Evolutionary conservation across 2,329 filamentous ascomycete species (phyloP), one percentile per base, ranked within the genome.

Genomic region (Pseudopyricularia cyperi): DNA sequence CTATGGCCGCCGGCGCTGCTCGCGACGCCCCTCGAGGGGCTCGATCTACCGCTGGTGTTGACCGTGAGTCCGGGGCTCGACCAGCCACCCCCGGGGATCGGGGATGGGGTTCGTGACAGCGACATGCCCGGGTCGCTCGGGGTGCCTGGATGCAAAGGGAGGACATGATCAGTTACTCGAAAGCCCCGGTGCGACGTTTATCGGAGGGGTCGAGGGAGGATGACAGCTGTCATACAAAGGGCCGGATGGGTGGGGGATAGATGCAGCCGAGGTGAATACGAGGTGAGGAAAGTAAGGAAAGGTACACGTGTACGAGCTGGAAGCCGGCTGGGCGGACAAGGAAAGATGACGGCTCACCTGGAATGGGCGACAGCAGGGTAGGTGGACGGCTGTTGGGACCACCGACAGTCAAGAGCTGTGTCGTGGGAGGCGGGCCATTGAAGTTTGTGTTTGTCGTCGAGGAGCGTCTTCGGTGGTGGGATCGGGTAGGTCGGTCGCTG

Each of bases 21-120:
- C 24, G 59, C 69, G 63, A 67, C 75, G 66, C 61, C 68, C 64
- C 67, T 75, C 62, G 68, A 71, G 59, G 87, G 85, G 63, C 82
- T 89, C 35, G 80, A 80, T 58, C 79, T 77, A 55, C 84, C 84
- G 65, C 84, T 87, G 54, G 71, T 66, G 57, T 80, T 82, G 55
- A 85, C 82, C 62, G 80, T 85, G 63, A 88, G 76, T 57, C 83
- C 87, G 52, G 86, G 89, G 68, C 85, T 93, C 53, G 87, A 82
- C 90, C 91, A 96, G 60, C 89, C 89, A 63, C 88, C 89, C 61
- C 86, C 85, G 55, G 82, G 85, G 56, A 82, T 78, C 56, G 90
- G 91, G 52, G 89, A 95, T 50, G 90, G 88, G 63, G 88, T 94
- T 69, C 89, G 82, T 59, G 89, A 93, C 56, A 91, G 71, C 59